Base-by-base conservation (phyloP, 1,284 basidiomycete species). In the Baeospora myosura region DNA sequence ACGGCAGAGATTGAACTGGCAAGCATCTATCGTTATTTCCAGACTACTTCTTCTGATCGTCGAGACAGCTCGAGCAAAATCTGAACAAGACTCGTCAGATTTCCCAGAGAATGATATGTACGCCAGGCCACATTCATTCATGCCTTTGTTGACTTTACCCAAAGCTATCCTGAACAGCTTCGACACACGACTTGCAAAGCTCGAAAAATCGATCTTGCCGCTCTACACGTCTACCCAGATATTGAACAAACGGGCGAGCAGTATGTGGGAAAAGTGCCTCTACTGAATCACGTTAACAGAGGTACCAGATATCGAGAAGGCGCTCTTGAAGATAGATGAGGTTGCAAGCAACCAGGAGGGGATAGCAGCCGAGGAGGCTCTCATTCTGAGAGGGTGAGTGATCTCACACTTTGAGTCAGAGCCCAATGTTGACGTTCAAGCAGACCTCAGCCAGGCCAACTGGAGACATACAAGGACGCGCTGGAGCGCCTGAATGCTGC, bases 31-130 rank as follows among this genome's bases (percentile, higher is more conserved):
- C 36, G n/a, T 18, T 10, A 2, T 26, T 14, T 12, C 12, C 14
- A 32, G 12, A 29, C 5, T 14, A 4, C 6, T 29, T 8, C 24
- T 12, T 32, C 40, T 40, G 16, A 49, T 38, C 17, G 20, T 20
- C n/a, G 30, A 25, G 32, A 29, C 41, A 88, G 86, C 72, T 89
- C 7, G 85, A 89, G 63, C 86, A 89, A 61, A 88, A 89, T 57
- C 68, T 89, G 35, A 80, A 84, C 59, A 89, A 88, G 61, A 88
- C 86, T 0, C 73, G 75, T 18, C 85, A 85, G 52, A 84, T 86
- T 45, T 88, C 85, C 1, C 81, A 84, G 52, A 68, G 83, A 38
- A 88, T 89, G 86, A 88, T 76, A 49, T 76, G 85, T 88, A 63
- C 45, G 81, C 63, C 12, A 25, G 28, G 24, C 16, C 20, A 8